phyloP scores from a whole-genome alignment of 2,329 filamentous ascomycete species.

The Botrytis elliptica region DNA sequence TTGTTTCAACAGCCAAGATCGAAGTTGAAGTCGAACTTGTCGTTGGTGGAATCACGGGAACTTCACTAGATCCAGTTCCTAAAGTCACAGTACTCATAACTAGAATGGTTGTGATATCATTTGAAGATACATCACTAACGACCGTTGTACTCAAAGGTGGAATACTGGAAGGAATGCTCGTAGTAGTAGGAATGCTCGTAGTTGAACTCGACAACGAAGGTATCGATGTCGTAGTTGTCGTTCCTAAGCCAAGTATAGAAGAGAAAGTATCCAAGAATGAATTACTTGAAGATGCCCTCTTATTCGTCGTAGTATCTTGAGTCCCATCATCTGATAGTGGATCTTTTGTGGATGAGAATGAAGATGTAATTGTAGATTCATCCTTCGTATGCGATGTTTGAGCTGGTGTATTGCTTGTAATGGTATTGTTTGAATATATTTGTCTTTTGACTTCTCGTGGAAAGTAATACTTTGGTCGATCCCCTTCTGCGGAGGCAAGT shows the following conservation, averaged over 20 bases:
- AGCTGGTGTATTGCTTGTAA: conserved; percentile 24
- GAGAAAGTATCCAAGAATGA: neutral
- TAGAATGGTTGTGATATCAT: neutral
- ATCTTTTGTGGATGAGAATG: conserved; percentile 25
- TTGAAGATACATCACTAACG: neutral
- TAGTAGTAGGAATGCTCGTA: neutral
- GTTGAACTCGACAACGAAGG: neutral
- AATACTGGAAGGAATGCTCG: neutral
- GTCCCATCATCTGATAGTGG: conserved; percentile 24
- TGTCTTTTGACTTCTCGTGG: conserved; percentile 56
- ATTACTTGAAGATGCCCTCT: neutral
- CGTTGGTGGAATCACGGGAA: neutral
- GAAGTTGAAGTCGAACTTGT: conserved; percentile 4
- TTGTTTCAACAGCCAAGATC: neutral
- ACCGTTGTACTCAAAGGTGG: neutral
- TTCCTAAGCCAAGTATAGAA: neutral
- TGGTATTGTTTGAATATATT: conserved; percentile 37
- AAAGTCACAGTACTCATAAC: neutral
- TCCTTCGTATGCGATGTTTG: conserved; percentile 22
- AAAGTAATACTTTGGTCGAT: conserved; percentile 56
- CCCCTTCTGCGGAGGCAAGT: conserved; percentile 45
- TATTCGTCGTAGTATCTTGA: conserved; percentile 1
- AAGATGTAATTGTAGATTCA: conserved; percentile 15
- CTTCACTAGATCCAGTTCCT: conserved; percentile 2
- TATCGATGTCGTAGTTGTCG: neutral